Percentiles rank a stretch among this genome's conserved stretches.
phyloP scores from a whole-genome alignment of 2,329 filamentous ascomycete species.

The Gnomoniopsis smithogilvyi region DNA sequence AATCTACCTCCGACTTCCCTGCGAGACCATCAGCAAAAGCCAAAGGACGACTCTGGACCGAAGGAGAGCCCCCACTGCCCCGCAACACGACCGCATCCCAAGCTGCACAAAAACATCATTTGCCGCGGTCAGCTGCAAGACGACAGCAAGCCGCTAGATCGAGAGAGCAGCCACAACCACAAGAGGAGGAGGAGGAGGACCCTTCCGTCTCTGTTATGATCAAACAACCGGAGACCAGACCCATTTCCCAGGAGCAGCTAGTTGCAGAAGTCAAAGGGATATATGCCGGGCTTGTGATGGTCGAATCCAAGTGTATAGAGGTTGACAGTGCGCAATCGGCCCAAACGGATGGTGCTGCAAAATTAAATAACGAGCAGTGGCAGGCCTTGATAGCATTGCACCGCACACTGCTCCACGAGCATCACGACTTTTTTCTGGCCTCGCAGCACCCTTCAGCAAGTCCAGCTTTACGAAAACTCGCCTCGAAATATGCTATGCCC shows the following conservation, averaged over 20 bases:
- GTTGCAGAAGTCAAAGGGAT: slow-evolving; percentile 80
- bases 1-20: slow-evolving; percentile 3
- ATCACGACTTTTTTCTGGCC: slow-evolving; percentile 83
- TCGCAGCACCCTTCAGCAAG: slow-evolving; percentile 81
- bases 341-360: slow-evolving; percentile 37
- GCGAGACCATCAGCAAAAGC: not conserved
- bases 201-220: slow-evolving; percentile 19
- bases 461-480: slow-evolving; percentile 62
- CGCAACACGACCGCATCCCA: not conserved
- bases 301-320: slow-evolving; percentile 84
- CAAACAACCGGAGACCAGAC: slow-evolving; percentile 59
- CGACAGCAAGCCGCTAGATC: not conserved
- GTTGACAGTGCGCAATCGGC: slow-evolving; percentile 64
- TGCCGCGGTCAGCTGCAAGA: not conserved
- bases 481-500: slow-evolving; percentile 85
- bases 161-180: not conserved
- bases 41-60: slow-evolving; percentile 11
- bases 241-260: slow-evolving; percentile 75
- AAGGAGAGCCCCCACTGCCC: slow-evolving; percentile 3
- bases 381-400: slow-evolving; percentile 81
- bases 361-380: slow-evolving; percentile 69
- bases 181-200: slow-evolving; percentile 17
- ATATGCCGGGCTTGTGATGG: slow-evolving; percentile 79
- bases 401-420: slow-evolving; percentile 74
- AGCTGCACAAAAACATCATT: not conserved